Percentiles rank a stretch among this genome's conserved stretches.
These are phyloP conservation scores for Pichia rugopelliculosa DNA, from an alignment of 805 yeast species.

Conservation along the genomic window DNA sequence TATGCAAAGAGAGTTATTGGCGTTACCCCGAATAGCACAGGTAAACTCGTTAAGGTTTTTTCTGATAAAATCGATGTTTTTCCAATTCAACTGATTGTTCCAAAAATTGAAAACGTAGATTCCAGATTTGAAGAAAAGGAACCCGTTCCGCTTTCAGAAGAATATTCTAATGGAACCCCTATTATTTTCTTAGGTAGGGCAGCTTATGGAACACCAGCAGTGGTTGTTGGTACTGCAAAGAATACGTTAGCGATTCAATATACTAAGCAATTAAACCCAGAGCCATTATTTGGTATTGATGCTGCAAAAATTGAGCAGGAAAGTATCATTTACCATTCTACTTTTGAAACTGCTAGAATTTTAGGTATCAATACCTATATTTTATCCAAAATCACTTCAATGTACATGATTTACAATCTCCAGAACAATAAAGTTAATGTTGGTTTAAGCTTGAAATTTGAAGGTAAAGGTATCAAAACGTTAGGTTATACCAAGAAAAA, in stretches of 20 bases:
- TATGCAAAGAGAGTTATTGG: constrained; percentile 77
- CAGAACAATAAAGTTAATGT: constrained; percentile 51
- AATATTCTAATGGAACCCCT: constrained; percentile 66
- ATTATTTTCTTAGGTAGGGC: constrained; percentile 78
- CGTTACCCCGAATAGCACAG: constrained; percentile 55
- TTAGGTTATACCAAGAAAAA: constrained; percentile 74
- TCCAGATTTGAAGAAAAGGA: constrained; percentile 62
- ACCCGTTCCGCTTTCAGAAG: constrained; percentile 72
- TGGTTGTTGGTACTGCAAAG: constrained; percentile 49
- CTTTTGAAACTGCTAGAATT: constrained; percentile 54
- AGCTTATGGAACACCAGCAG: constrained; percentile 80
- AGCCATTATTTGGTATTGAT: constrained; percentile 58
- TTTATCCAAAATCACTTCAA: constrained; percentile 72
- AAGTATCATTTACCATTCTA: constrained; percentile 53
- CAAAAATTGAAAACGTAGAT: constrained; percentile 66
- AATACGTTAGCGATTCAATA: constrained; percentile 44
- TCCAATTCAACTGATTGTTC: constrained; percentile 80
- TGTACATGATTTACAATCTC: constrained; percentile 51
- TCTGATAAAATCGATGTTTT: constrained; percentile 42
- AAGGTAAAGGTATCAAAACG: constrained; percentile 70
- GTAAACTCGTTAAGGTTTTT: constrained; percentile 75
- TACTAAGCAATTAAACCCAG: constrained; percentile 40
- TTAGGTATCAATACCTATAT: constrained; percentile 55
- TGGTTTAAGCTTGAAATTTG: constrained; percentile 82
- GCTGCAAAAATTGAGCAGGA: constrained; percentile 52